Evolutionary conservation across 23 red algal genomes (phyloP).

Genomic region (Cyanidioschyzon merolae): DNA sequence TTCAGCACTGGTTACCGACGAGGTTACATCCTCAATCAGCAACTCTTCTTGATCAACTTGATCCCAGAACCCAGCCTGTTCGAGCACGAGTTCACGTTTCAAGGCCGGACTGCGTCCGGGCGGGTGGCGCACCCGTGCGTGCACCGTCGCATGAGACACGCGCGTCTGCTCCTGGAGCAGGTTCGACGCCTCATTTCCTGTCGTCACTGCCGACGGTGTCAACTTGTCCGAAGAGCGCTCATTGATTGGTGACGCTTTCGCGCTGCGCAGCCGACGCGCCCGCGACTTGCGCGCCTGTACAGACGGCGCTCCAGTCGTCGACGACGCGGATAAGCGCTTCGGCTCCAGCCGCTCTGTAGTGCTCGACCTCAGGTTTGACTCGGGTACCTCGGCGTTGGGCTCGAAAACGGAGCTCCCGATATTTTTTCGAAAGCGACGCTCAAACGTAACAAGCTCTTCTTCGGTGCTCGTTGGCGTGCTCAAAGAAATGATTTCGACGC

Average conservation of each 20-base stretch:
- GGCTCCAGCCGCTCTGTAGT: neutral
- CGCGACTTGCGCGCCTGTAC: neutral
- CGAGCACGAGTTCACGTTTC: neutral
- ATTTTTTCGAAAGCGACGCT: neutral
- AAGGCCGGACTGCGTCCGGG: neutral
- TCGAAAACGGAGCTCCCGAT: neutral
- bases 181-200: neutral
- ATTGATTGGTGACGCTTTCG: neutral
- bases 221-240: neutral
- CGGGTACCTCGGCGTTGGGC: neutral
- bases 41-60: neutral
- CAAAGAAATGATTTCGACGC: neutral
- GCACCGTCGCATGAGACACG: neutral
- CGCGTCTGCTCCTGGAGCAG: neutral
- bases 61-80: neutral
- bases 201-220: neutral
- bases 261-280: neutral
- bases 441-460: conserved; percentile 7
- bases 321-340: no score
- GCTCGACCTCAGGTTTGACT: neutral
- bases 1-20: neutral
- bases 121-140: no score
- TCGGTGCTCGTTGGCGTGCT: conserved; percentile 18
- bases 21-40: neutral
- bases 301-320: neutral